These are phyloP conservation scores for Eremochloa ophiuroides DNA, from an alignment of 176 grass and related monocot genomes.

Conservation along the genomic window DNA sequence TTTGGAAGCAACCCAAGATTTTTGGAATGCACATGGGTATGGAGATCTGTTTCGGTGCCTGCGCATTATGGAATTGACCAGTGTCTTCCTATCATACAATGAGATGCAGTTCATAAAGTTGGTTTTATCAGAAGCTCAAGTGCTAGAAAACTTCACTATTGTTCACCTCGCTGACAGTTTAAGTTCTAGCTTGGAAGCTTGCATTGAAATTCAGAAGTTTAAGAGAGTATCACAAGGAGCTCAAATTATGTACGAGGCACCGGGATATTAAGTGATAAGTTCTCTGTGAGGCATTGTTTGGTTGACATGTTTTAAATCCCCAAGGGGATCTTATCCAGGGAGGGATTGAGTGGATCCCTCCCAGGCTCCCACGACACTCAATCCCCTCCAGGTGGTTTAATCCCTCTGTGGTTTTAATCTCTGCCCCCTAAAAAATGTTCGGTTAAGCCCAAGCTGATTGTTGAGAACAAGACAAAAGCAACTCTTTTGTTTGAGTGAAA, in stretches of 20 bases:
- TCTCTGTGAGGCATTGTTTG: too few relatives aligned
- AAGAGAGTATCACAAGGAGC: neutral
- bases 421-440: too few relatives aligned
- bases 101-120: neutral
- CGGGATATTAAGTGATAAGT: neutral
- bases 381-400: too few relatives aligned
- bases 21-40: neutral
- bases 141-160: neutral
- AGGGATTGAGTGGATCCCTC: too few relatives aligned
- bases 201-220: neutral
- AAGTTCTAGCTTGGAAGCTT: neutral
- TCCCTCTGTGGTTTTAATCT: too few relatives aligned
- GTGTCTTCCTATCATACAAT: neutral
- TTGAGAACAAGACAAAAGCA: too few relatives aligned
- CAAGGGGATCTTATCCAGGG: too few relatives aligned
- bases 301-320: too few relatives aligned
- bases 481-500: too few relatives aligned
- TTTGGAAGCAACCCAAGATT: neutral
- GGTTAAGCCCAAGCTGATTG: too few relatives aligned
- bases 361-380: too few relatives aligned
- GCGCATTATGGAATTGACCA: neutral
- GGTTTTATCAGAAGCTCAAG: neutral
- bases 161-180: neutral
- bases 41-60: neutral
- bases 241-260: neutral